Conservation (phyloP, 2,329 filamentous ascomycete species). For the Dothideomycetes sp. region DNA sequence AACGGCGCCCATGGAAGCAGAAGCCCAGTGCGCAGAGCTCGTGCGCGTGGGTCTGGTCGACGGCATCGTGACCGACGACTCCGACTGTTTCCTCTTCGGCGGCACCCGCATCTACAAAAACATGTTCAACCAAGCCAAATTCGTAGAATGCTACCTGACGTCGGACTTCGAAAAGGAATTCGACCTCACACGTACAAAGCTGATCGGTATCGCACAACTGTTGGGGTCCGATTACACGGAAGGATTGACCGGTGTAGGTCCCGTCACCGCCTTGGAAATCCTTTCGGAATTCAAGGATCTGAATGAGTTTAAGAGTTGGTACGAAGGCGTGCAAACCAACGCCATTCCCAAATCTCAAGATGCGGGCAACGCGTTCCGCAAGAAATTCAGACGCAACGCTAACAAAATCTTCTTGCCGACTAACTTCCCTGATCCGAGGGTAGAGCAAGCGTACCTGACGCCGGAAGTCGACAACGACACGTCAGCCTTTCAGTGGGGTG, state of each 20-base stretch:
- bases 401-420: slow-evolving; percentile 80
- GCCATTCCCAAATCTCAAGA: slow-evolving; percentile 52
- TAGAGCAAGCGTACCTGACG: slow-evolving; percentile 73
- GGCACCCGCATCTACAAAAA: slow-evolving; percentile 97
- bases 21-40: slow-evolving; percentile 92
- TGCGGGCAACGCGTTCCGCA: slow-evolving; percentile 56
- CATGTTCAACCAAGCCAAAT: slow-evolving; percentile 98
- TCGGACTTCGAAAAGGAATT: slow-evolving; percentile 82
- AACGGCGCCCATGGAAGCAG: slow-evolving; percentile 97
- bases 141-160: slow-evolving; percentile 88
- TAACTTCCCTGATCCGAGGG: slow-evolving; percentile 67
- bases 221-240: slow-evolving; percentile 94
- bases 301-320: slow-evolving; percentile 78
- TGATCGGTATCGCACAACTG: slow-evolving; percentile 84
- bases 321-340: slow-evolving; percentile 62
- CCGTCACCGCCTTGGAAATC: slow-evolving; percentile 90
- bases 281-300: slow-evolving; percentile 78
- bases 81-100: slow-evolving; percentile 92
- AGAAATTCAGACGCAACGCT: slow-evolving; percentile 76
- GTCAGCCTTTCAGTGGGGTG: slow-evolving; percentile 85
- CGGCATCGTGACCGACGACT: slow-evolving; percentile 95
- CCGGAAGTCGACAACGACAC: slow-evolving; percentile 76
- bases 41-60: slow-evolving; percentile 82
- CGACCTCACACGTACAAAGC: slow-evolving; percentile 71
- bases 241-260: slow-evolving; percentile 80